Percentiles rank a stretch among this genome's conserved stretches.
Evolutionary conservation across 2,329 filamentous ascomycete genomes (phyloP).

Genomic region (Neopestalotiopsis sp.): DNA sequence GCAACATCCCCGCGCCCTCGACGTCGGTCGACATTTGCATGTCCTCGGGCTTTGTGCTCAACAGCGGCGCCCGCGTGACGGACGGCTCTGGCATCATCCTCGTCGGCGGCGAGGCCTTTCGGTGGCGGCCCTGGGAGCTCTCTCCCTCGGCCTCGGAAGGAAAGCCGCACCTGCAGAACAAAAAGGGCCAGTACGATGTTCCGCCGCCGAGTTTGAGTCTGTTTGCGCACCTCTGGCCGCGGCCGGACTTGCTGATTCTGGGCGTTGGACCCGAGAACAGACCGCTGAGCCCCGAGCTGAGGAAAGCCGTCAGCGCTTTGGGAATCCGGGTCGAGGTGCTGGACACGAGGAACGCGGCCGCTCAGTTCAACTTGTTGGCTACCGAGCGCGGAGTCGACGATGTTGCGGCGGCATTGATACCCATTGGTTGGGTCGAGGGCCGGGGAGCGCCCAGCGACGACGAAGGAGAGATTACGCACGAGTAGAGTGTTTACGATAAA

Average conservation of each 20-base stretch:
- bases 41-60: constrained; percentile 82
- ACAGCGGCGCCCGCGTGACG: constrained; percentile 75
- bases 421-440: constrained; percentile 79
- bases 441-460: constrained; percentile 40
- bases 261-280: constrained; percentile 79
- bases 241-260: constrained; percentile 90
- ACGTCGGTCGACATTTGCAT: constrained; percentile 85
- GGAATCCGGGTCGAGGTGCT: constrained; percentile 87
- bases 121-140: constrained; percentile 78
- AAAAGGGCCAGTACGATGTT: constrained; percentile 82
- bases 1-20: constrained; percentile 74
- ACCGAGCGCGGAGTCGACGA: constrained; percentile 87
- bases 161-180: constrained; percentile 64
- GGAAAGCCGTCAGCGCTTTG: constrained; percentile 72
- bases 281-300: constrained; percentile 77
- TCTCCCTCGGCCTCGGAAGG: constrained; percentile 39
- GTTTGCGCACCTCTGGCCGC: constrained; percentile 81
- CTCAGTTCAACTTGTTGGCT: constrained; percentile 94
- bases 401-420: constrained; percentile 86
- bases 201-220: constrained; percentile 73
- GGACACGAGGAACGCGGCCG: constrained; percentile 91
- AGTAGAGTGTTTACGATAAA: background rate
- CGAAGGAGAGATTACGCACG: constrained; percentile 17
- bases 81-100: constrained; percentile 77
- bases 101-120: constrained; percentile 85